Evolutionary conservation across 208 protist genomes (phyloP).

Genomic region (Trypanosomatidae sp.): DNA sequence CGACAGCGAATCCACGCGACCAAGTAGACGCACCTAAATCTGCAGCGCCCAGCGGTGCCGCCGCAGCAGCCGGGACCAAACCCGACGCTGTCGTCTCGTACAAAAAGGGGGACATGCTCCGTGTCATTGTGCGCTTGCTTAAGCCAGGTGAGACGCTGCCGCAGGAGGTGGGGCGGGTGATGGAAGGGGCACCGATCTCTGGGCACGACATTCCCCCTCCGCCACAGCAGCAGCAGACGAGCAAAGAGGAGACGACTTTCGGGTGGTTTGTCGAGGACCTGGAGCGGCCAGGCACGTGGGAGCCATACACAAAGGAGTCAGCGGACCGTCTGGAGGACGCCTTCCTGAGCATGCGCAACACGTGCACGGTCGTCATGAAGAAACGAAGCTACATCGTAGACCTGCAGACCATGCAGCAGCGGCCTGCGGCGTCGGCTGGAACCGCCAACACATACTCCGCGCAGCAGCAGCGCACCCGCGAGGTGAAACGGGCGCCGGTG

Average conservation of each 20-base stretch:
- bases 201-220: constrained; percentile 14
- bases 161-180: constrained; percentile 29
- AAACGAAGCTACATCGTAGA: constrained; percentile 67
- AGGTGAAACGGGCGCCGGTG: constrained; percentile 46
- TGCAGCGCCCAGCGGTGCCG: background rate
- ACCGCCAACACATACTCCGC: background rate
- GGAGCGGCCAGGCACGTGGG: constrained; percentile 53
- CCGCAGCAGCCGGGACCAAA: background rate
- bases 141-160: constrained; percentile 24
- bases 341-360: constrained; percentile 27
- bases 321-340: constrained; percentile 60
- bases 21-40: background rate
- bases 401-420: constrained; percentile 57
- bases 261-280: constrained; percentile 77
- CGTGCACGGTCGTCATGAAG: constrained; percentile 55
- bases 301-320: constrained; percentile 54
- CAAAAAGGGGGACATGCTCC: constrained; percentile 10
- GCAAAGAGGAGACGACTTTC: constrained; percentile 18
- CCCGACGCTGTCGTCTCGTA: background rate
- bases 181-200: constrained; percentile 2
- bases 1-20: background rate
- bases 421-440: constrained; percentile 2
- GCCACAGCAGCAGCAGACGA: constrained; percentile 1
- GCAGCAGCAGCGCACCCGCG: constrained; percentile 25
- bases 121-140: constrained; percentile 24